phyloP scores from a whole-genome alignment of 2,329 filamentous ascomycete genomes.

The Fusarium virguliforme region DNA sequence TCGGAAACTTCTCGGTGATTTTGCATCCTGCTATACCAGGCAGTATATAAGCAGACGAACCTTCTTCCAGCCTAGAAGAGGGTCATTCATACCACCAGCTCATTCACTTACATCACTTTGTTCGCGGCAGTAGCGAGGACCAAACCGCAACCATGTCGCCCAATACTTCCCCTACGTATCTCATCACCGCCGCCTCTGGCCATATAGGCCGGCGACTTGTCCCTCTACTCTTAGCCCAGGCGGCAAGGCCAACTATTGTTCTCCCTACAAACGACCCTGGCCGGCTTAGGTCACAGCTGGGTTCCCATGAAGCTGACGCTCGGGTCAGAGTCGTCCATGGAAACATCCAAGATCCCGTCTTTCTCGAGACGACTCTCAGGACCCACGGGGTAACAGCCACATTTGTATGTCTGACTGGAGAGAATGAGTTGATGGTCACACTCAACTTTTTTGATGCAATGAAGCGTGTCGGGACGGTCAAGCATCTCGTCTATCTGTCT shows the following conservation, averaged over 20 bases:
- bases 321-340: conserved; percentile 27
- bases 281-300: conserved; percentile 19
- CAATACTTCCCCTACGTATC: conserved; percentile 19
- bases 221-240: conserved; percentile 32
- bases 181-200: conserved; percentile 35
- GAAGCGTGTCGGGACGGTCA: conserved; percentile 14
- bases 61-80: background rate
- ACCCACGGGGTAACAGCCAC: conserved; percentile 18
- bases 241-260: conserved; percentile 19
- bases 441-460: conserved; percentile 35
- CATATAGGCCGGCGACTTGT: conserved; percentile 31
- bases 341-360: conserved; percentile 28
- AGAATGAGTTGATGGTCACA: conserved; percentile 37
- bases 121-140: background rate
- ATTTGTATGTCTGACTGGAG: conserved; percentile 30
- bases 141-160: conserved; percentile 14
- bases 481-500: conserved; percentile 36
- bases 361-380: conserved; percentile 17
- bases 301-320: background rate
- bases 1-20: conserved; percentile 7
- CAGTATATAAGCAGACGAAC: background rate
- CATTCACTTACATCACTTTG: background rate
- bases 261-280: conserved; percentile 26
- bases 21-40: background rate
- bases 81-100: background rate